Evolutionary conservation across 2,329 filamentous ascomycete species (phyloP).

Genomic region (Hypoxylon sp.): DNA sequence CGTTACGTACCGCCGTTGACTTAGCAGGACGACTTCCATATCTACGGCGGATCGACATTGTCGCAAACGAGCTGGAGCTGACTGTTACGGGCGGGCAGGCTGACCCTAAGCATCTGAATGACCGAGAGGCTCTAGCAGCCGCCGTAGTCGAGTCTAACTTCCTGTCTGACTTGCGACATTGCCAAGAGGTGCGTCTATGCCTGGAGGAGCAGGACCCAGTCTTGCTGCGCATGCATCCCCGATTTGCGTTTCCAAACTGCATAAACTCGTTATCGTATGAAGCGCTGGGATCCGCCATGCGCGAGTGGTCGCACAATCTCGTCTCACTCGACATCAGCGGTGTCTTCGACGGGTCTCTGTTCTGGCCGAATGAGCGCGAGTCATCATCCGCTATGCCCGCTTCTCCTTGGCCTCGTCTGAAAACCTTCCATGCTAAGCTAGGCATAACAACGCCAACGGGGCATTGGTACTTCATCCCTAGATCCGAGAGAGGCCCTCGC

Average conservation of each 20-base stretch:
- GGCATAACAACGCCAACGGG: not conserved
- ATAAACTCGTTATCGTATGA: not conserved
- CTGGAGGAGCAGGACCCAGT: not conserved
- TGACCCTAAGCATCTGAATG: not conserved
- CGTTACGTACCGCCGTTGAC: not conserved
- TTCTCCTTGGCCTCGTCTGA: constrained; percentile 18
- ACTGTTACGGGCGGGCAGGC: not conserved
- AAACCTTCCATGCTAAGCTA: not conserved
- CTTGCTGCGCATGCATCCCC: not conserved
- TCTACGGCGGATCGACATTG: not conserved
- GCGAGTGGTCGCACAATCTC: constrained; percentile 21
- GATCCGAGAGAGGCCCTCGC: not conserved
- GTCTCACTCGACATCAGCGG: constrained; percentile 13
- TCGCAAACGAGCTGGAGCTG: not conserved
- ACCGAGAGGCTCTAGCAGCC: constrained; percentile 1
- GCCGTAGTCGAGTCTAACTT: not conserved
- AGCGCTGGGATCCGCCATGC: constrained; percentile 9
- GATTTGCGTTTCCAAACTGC: not conserved
- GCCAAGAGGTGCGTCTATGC: not conserved
- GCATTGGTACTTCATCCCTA: constrained; percentile 10
- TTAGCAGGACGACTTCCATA: not conserved
- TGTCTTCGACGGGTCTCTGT: constrained; percentile 18
- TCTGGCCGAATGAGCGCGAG: constrained; percentile 20
- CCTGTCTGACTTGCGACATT: not conserved
- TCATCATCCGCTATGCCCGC: not conserved